Evolutionary conservation across 1,139 yeast genomes (phyloP), one percentile per base, ranked within the genome.

Genomic region (Tardiomyces blankii): DNA sequence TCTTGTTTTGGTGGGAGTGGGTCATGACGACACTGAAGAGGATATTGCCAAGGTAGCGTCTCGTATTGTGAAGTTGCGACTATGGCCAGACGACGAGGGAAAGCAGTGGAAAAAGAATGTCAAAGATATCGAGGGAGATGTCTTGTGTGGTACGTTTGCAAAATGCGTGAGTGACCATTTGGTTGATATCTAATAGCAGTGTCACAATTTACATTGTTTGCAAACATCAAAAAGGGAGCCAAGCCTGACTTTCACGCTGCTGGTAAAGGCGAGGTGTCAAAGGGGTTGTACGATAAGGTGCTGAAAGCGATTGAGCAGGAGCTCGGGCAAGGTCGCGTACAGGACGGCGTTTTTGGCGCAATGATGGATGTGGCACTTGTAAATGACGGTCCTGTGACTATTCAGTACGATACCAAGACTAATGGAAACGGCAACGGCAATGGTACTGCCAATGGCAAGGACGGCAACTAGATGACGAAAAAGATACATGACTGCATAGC

Each of bases 161-260:
- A n/a, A n/a, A n/a, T n/a, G n/a, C n/a, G n/a, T n/a, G n/a, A n/a
- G n/a, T n/a, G n/a, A n/a, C n/a, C n/a, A n/a, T n/a, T n/a, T n/a
- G n/a, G n/a, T n/a, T n/a, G n/a, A n/a, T n/a, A n/a, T n/a, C 49
- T 56, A 0, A 47, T 56, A 2, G 54, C 56, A 53, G 94, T 89
- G 1, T 86, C 96, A 3, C 98, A 89, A 60, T 89, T 89, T 66
- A 89, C 98, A 0, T 70, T 89, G 38, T 78, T 82, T 60, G 97
- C 88, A 0, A 82, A 77, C 30, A 76, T 91, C 19, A 82, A 78
- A 56, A 89, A 89, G 62, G 96, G 96, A 3, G 75, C 95, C 5
- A 89, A 88, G 59, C 97, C 97, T 0, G 96, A 89, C 58, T 88
- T 89, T 63, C 96, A 89, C 60, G 70, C 70, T 49, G 96, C 96